A percentile compares a stretch with the other conserved stretches of the same genome.
These are phyloP conservation scores for Coffea canephora DNA, from an alignment of 257 asterid genomes.

Conservation along the genomic window DNA sequence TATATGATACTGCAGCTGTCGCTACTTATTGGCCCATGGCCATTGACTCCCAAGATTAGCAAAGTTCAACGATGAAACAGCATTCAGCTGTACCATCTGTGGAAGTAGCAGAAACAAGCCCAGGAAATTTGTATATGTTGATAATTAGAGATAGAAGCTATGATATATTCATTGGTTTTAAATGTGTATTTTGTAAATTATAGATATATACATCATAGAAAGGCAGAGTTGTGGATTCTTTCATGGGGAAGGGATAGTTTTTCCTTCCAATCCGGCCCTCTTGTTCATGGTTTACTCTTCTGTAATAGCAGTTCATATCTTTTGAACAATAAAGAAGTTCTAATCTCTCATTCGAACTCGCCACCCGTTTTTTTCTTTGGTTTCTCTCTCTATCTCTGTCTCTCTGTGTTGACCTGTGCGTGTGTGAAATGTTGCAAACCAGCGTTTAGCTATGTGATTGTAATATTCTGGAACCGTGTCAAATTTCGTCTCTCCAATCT, in stretches of 20 bases:
- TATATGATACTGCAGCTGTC: conserved; percentile 17
- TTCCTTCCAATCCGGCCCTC: neutral
- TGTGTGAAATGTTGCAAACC: neutral
- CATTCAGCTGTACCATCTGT: conserved; percentile 11
- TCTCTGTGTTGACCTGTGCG: neutral
- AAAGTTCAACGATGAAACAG: conserved; percentile 18
- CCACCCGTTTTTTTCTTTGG: neutral
- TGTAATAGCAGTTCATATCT: conserved; percentile 3
- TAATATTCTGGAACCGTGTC: neutral
- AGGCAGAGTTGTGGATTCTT: conserved; percentile 8
- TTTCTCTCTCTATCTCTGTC: neutral
- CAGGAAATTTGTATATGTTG: conserved; percentile 28
- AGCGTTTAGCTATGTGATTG: neutral
- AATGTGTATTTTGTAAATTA: conserved; percentile 14
- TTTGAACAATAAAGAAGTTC: conserved; percentile 1
- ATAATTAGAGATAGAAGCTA: neutral
- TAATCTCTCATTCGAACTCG: neutral
- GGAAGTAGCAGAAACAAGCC: conserved; percentile 14
- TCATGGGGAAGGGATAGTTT: neutral
- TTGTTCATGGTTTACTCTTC: neutral
- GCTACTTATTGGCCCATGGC: neutral
- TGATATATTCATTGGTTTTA: conserved; percentile 12
- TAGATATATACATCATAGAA: neutral
- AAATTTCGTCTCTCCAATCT: neutral
- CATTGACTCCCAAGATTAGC: neutral